Evolutionary conservation across 345 rosid genomes (phyloP).

Genomic region (Aquilaria sinensis): DNA sequence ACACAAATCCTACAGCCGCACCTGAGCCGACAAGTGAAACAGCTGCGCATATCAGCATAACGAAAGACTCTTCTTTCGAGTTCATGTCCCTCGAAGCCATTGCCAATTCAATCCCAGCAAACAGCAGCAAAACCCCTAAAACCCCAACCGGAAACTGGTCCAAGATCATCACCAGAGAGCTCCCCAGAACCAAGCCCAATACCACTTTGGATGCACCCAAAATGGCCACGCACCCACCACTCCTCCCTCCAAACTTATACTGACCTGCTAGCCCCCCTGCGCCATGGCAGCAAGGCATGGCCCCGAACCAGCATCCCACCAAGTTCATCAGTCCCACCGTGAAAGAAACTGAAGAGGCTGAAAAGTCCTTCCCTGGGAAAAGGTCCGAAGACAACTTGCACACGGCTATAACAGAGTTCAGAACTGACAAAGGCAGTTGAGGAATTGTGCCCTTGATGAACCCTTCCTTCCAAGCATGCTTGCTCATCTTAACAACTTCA

Average conservation of each 20-base stretch:
- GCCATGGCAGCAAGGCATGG: constrained; percentile 90
- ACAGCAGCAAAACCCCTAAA: constrained; percentile 58
- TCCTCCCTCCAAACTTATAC: constrained; percentile 88
- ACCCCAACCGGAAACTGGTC: constrained; percentile 74
- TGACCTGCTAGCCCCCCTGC: constrained; percentile 89
- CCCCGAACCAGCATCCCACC: constrained; percentile 87
- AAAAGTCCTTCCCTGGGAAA: constrained; percentile 64
- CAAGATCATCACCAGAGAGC: constrained; percentile 57
- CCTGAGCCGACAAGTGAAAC: constrained; percentile 66
- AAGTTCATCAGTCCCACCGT: constrained; percentile 80
- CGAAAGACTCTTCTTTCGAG: constrained; percentile 66
- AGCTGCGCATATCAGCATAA: constrained; percentile 61
- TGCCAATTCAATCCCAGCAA: constrained; percentile 80
- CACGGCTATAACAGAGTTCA: constrained; percentile 81
- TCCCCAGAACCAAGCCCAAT: constrained; percentile 59
- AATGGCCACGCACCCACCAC: constrained; percentile 74
- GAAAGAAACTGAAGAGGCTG: constrained; percentile 56
- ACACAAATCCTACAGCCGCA: constrained; percentile 77
- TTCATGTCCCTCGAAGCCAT: constrained; percentile 78
- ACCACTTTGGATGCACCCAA: constrained; percentile 58
- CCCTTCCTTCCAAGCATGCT: constrained; percentile 68
- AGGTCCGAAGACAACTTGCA: constrained; percentile 75
- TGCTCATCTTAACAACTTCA: constrained; percentile 35
- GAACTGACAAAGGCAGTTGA: constrained; percentile 69
- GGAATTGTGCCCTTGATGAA: constrained; percentile 78